Conservation (phyloP, 176 grass and related monocot genomes). For the Juncus effusus region DNA sequence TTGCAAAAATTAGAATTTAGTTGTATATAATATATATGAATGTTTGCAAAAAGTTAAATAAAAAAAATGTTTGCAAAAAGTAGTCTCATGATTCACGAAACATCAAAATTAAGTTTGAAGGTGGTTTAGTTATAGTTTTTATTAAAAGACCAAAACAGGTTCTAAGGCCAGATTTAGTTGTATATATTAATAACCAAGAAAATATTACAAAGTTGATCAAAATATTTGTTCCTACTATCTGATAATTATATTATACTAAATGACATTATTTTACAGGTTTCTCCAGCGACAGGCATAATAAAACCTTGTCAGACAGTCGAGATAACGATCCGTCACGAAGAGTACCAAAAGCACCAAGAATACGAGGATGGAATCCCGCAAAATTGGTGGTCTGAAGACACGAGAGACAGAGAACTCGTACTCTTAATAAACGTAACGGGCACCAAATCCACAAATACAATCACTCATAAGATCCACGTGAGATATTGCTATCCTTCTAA, state of each 20-base stretch:
- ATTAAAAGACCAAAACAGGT: too few species aligned
- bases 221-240: conserved; percentile 1
- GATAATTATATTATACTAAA: not conserved
- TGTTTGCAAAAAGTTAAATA: too few species aligned
- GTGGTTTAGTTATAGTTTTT: too few species aligned
- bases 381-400: conserved; percentile 87
- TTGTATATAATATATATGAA: too few species aligned
- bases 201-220: not conserved
- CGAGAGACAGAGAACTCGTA: conserved; percentile 64
- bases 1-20: too few species aligned
- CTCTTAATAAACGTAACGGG: conserved; percentile 59
- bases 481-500: conserved; percentile 52
- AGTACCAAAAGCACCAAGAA: conserved; percentile 62
- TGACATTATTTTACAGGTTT: conserved; percentile 37
- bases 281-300: conserved; percentile 65
- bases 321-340: conserved; percentile 73
- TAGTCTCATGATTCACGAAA: too few species aligned
- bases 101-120: too few species aligned
- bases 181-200: too few species aligned
- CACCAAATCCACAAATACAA: conserved; percentile 53
- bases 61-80: too few species aligned
- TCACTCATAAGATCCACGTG: conserved; percentile 53
- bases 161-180: too few species aligned
- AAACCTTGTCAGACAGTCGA: conserved; percentile 68
- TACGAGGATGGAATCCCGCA: conserved; percentile 87